These are phyloP conservation scores for Fonsecaea pedrosoi DNA, from an alignment of 2,329 filamentous ascomycete species.

Conservation along the genomic window DNA sequence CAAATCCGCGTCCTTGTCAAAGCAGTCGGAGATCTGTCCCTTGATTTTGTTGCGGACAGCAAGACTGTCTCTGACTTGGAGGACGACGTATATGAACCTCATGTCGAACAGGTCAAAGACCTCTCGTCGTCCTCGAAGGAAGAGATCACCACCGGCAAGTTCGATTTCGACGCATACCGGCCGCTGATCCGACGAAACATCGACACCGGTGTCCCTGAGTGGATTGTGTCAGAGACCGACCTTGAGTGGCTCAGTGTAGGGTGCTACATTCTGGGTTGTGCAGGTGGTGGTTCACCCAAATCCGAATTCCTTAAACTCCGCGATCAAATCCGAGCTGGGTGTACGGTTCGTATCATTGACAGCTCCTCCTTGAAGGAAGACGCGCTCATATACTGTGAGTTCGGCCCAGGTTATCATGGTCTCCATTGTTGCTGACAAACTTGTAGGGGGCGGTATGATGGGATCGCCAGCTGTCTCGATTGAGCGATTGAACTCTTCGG, in stretches of 20 bases:
- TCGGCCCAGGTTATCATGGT: constrained; percentile 28
- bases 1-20: constrained; percentile 46
- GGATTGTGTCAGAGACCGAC: constrained; percentile 56
- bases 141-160: constrained; percentile 24
- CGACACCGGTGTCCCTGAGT: constrained; percentile 47
- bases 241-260: constrained; percentile 55
- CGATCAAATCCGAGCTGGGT: constrained; percentile 47
- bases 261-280: constrained; percentile 58
- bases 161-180: constrained; percentile 48
- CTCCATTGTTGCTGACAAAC: constrained; percentile 31
- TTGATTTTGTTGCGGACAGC: constrained; percentile 32
- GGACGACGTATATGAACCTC: constrained; percentile 35
- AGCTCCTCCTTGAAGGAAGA: constrained; percentile 54
- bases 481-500: constrained; percentile 65
- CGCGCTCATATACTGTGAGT: constrained; percentile 50
- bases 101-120: not conserved
- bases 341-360: constrained; percentile 49
- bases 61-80: constrained; percentile 15
- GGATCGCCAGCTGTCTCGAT: constrained; percentile 67
- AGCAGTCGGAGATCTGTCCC: constrained; percentile 49
- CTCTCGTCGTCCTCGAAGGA: constrained; percentile 10
- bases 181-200: constrained; percentile 51
- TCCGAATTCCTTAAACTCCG: constrained; percentile 49
- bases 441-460: constrained; percentile 52
- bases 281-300: constrained; percentile 56